phyloP scores from a whole-genome alignment of 371 early-diverging fungal genomes.

The Vairimorpha necatrix region DNA sequence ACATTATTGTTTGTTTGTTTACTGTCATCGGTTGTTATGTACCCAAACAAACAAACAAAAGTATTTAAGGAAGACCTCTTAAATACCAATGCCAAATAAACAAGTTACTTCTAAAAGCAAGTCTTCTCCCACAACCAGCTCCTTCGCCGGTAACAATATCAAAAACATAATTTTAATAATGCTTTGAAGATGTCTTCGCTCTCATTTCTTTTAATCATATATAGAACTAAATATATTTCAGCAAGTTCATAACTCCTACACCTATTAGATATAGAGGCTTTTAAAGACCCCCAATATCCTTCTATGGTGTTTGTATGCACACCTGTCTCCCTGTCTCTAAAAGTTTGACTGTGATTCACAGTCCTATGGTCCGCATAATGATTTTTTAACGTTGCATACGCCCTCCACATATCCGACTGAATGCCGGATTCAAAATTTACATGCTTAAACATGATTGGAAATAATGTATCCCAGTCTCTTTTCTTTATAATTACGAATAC shows the following conservation, averaged over 20 bases:
- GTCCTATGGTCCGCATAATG: not conserved
- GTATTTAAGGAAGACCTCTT: no score
- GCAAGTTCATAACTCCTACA: not conserved
- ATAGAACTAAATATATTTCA: not conserved
- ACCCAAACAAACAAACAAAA: no score
- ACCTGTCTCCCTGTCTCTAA: not conserved
- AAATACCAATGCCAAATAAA: no score
- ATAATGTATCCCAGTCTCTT: not conserved
- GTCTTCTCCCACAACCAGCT: no score
- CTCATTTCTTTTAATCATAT: not conserved
- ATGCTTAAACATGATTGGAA: not conserved
- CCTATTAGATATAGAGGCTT: slow-evolving; percentile 1
- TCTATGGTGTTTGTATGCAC: slow-evolving; percentile 14
- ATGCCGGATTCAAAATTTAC: not conserved
- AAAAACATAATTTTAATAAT: not conserved
- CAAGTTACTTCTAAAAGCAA: no score
- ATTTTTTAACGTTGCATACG: not conserved
- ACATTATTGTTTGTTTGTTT: no score
- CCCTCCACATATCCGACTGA: not conserved
- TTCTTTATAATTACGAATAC: not conserved
- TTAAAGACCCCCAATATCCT: not conserved
- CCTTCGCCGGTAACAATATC: no score
- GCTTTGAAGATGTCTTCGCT: not conserved
- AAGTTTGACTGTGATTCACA: not conserved
- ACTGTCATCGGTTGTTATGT: no score